Conservation (phyloP, 257 asterid species). For the Solanum chmielewskii region DNA sequence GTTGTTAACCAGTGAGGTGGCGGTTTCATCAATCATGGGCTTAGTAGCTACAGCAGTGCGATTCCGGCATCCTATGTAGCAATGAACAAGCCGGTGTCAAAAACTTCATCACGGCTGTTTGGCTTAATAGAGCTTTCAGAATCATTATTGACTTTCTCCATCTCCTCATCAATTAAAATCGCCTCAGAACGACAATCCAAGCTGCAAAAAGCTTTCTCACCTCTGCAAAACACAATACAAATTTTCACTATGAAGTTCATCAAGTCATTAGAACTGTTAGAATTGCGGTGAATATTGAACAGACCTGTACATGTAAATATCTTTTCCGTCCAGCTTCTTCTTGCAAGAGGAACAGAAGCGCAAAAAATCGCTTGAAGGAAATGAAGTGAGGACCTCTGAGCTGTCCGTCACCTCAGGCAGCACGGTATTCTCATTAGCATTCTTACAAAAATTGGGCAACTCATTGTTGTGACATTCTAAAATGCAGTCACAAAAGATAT, state of each 20-base stretch:
- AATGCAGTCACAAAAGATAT: constrained; percentile 81
- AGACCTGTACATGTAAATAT: constrained; percentile 82
- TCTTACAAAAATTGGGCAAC: constrained; percentile 22
- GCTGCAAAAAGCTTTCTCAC: constrained; percentile 93
- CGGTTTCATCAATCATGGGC: constrained; percentile 38
- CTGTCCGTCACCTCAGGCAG: constrained; percentile 11
- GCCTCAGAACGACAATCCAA: constrained; percentile 52
- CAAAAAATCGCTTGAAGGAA: constrained; percentile 50
- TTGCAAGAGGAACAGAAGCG: constrained; percentile 64
- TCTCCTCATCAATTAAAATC: constrained; percentile 65
- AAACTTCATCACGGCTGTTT: constrained; percentile 20
- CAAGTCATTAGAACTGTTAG: not conserved
- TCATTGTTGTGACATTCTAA: constrained; percentile 55
- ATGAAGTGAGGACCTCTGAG: constrained; percentile 14
- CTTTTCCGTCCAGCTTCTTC: constrained; percentile 80
- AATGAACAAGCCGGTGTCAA: constrained; percentile 29
- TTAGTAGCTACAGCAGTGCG: constrained; percentile 7
- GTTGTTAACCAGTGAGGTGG: constrained; percentile 3
- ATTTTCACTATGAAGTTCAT: not conserved
- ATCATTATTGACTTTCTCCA: constrained; percentile 22
- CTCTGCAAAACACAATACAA: constrained; percentile 36
- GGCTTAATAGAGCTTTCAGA: constrained; percentile 15
- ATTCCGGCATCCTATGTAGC: constrained; percentile 3
- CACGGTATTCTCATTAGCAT: constrained; percentile 9
- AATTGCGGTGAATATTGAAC: not conserved